Base-by-base conservation (phyloP, 23 red algal species). In the Gracilaria gracilis region DNA sequence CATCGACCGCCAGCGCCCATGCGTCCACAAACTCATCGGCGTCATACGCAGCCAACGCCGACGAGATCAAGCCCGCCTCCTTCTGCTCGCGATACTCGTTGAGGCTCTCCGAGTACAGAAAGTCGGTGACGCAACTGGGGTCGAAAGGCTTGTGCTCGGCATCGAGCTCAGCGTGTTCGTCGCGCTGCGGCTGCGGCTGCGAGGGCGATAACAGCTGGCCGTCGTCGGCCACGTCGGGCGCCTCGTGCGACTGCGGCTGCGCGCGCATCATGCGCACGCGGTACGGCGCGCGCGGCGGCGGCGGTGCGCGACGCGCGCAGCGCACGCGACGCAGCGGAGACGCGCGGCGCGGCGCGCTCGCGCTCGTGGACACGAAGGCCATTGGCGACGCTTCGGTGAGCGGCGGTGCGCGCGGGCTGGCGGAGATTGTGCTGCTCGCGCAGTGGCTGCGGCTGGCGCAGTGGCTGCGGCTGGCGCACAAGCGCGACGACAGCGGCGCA, bases 1-100 rank as follows among this genome's bases (percentile, higher is more conserved):
- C 9, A 54, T 55, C 79, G 19, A 94, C 91, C 14, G 81, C 53
- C 67, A 87, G 49, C 2, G 82, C 82, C 91, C 91, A 94, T 1
- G 61, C 70, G 61, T 94, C 91, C 15, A 27, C 27, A 32, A 44
- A 87, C n/a, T 80, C 82, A 32, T 65, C 83, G 21, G 54, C 37
- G 9, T 25, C 12, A 6, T 79, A 71, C 24, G 55, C 32, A 24
- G 1, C n/a, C 14, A 73, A 19, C 9, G 86, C 32, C 13, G 69
- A 78, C 19, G 50, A 28, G 34, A 62, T 46, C 12, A 89, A 36
- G 51, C 86, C 86, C 16, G 71, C 86, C 33, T 77, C 54, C 36
- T 48, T 49, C 38, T 80, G 72, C 58, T 89, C 57, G 1, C 54
- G 54, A 2, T 89, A 79, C 37, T 89, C 86, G 25, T 89, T 7